Evolutionary conservation across 1,284 basidiomycete genomes (phyloP).

Genomic region (Ceratobasidium theobromae): DNA sequence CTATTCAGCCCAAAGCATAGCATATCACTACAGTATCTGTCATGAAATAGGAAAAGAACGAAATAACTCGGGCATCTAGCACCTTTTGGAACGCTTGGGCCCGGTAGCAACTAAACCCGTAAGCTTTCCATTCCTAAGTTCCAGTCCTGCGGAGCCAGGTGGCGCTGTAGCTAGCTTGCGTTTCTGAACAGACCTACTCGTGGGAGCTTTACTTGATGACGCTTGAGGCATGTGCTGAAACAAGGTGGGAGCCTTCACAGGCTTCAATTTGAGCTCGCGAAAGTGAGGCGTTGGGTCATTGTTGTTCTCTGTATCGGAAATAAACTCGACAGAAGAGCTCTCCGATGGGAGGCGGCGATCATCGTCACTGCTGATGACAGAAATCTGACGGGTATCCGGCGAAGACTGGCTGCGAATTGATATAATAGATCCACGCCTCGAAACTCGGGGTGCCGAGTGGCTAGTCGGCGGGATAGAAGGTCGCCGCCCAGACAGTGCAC

Average conservation of each 20-base stretch:
- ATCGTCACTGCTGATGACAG: constrained; percentile 7
- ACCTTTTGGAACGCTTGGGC: constrained; percentile 19
- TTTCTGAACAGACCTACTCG: constrained; percentile 8
- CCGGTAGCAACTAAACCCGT: constrained; percentile 7
- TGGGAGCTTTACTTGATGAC: background rate
- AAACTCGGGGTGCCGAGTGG: background rate
- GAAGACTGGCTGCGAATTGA: constrained; percentile 22
- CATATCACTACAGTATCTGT: background rate
- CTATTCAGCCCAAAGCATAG: background rate
- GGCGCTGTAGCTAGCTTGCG: constrained; percentile 10
- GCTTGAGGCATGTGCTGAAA: constrained; percentile 6
- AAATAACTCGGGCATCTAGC: background rate
- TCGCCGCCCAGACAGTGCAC: background rate
- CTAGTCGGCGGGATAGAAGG: background rate
- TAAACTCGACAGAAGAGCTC: constrained; percentile 22
- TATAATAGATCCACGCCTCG: constrained; percentile 2
- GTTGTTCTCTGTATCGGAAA: constrained; percentile 15
- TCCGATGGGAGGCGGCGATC: background rate
- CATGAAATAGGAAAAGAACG: background rate
- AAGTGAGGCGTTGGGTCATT: constrained; percentile 12
- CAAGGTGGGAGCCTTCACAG: constrained; percentile 8
- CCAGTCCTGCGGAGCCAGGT: background rate
- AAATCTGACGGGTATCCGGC: background rate
- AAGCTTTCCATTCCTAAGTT: constrained; percentile 20
- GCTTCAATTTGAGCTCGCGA: constrained; percentile 21